phyloP scores from a whole-genome alignment of 768 basidiomycete species.

The Cyathus striatus region DNA sequence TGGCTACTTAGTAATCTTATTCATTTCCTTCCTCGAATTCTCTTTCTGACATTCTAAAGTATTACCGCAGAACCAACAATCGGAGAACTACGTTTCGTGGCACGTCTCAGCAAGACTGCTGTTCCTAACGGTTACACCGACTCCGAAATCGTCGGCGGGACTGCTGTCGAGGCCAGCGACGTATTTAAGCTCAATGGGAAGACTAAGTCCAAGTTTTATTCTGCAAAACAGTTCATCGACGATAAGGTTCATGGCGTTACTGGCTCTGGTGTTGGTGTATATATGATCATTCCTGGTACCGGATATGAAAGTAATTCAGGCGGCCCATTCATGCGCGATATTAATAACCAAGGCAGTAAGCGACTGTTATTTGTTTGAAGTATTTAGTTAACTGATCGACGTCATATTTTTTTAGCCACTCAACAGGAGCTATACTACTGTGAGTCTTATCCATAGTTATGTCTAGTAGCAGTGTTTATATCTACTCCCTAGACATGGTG shows the following conservation, averaged over 20 bases:
- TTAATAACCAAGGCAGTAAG: constrained; percentile 28
- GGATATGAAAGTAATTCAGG: constrained; percentile 26
- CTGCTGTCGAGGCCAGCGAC: constrained; percentile 30
- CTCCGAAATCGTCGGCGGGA: constrained; percentile 23
- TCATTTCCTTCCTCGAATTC: neutral
- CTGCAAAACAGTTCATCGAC: constrained; percentile 28
- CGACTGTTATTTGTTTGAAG: neutral
- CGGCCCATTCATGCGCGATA: constrained; percentile 29
- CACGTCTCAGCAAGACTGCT: constrained; percentile 20
- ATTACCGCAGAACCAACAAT: constrained; percentile 27
- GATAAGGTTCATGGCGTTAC: constrained; percentile 27
- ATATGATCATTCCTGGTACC: constrained; percentile 25
- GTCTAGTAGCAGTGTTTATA: constrained; percentile 2
- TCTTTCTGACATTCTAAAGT: too few species aligned
- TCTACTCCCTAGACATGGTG: constrained; percentile 15
- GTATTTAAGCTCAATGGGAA: constrained; percentile 24
- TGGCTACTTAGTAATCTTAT: constrained; percentile 27
- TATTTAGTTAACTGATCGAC: neutral
- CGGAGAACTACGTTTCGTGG: constrained; percentile 32
- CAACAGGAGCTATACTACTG: constrained; percentile 31
- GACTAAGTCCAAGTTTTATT: constrained; percentile 29
- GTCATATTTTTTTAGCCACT: constrained; percentile 10
- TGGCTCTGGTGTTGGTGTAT: constrained; percentile 21
- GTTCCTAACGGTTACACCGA: constrained; percentile 20
- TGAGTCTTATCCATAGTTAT: constrained; percentile 10